phyloP scores from a whole-genome alignment of 495 filamentous ascomycete genomes.

The Beverwykella pulmonaria region DNA sequence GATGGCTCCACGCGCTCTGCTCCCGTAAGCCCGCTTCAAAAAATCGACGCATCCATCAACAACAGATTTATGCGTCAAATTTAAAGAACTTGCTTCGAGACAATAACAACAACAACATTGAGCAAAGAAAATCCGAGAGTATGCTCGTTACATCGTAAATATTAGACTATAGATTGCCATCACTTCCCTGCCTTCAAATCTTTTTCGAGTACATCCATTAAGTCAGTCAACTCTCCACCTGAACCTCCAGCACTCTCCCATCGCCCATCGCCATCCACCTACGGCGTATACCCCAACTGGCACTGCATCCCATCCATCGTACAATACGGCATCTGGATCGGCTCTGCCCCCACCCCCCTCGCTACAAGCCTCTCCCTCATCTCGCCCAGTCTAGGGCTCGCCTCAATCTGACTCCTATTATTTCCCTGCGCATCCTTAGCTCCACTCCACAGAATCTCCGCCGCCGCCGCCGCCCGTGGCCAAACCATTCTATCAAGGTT shows the following conservation, averaged over 20 bases:
- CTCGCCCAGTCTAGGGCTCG: conserved; percentile 65
- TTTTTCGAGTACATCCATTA: background rate
- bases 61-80: too few relatives aligned
- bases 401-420: conserved; percentile 67
- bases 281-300: conserved; percentile 4
- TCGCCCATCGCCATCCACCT: background rate
- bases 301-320: conserved; percentile 48
- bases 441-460: conserved; percentile 77
- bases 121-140: too few relatives aligned
- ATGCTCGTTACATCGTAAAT: too few relatives aligned
- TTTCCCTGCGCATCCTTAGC: conserved; percentile 59
- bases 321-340: conserved; percentile 61
- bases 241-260: too few relatives aligned
- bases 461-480: conserved; percentile 70
- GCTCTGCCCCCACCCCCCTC: conserved; percentile 62
- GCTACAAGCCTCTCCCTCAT: conserved; percentile 71
- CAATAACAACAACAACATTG: too few relatives aligned
- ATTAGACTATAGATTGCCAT: background rate
- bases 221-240: background rate
- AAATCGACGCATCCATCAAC: too few relatives aligned
- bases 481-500: conserved; percentile 72
- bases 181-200: background rate
- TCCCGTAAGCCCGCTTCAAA: background rate
- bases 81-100: too few relatives aligned
- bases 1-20: background rate